Conservation (phyloP, 2,329 filamentous ascomycete species). For the Calonectria naviculata region DNA sequence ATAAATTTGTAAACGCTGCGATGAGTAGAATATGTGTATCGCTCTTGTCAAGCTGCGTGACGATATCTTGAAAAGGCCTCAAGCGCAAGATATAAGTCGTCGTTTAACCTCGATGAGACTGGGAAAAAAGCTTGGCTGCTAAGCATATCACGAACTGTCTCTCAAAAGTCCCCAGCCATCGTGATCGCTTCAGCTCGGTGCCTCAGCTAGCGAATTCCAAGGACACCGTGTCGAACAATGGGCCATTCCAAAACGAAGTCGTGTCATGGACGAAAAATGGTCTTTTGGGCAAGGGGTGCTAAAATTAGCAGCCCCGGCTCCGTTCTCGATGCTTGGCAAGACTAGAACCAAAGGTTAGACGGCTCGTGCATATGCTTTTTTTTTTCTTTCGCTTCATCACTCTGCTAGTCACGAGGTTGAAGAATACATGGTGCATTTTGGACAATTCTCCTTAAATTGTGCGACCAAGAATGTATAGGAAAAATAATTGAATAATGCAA, state of each 20-base stretch:
- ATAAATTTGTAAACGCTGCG: background rate
- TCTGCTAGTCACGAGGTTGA: too few species aligned
- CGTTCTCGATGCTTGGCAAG: background rate
- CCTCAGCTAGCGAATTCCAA: conserved; percentile 6
- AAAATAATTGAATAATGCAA: too few species aligned
- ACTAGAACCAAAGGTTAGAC: background rate
- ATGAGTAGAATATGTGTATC: background rate
- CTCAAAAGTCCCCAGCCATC: background rate
- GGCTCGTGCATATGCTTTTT: background rate
- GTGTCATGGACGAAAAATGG: background rate
- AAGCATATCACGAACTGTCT: background rate
- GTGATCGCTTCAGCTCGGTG: background rate
- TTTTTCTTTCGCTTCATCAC: background rate
- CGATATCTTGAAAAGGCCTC: background rate
- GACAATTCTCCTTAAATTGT: too few species aligned
- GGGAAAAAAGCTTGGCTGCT: background rate
- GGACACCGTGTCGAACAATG: conserved; percentile 15
- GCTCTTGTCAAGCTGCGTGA: background rate
- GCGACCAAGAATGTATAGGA: too few species aligned
- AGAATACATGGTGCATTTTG: too few species aligned
- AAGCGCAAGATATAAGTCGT: background rate
- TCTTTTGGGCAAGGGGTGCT: background rate
- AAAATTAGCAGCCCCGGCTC: conserved; percentile 10
- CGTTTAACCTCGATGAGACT: background rate
- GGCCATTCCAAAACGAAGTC: background rate